These are phyloP conservation scores for Ormosia emarginata DNA, from an alignment of 306 rosid genomes.

Conservation along the genomic window DNA sequence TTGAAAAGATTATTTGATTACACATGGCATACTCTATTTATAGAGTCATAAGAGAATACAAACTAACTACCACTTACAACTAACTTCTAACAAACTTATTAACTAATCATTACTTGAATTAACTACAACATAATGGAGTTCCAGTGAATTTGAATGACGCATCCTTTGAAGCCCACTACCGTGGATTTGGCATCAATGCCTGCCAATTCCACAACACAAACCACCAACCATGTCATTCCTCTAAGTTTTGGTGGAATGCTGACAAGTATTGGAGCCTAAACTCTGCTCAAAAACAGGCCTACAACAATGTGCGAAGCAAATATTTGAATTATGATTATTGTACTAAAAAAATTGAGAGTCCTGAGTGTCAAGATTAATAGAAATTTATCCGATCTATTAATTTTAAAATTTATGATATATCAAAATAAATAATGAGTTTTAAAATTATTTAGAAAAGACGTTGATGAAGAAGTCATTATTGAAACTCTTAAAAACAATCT, in stretches of 20 bases:
- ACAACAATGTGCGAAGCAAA: conserved; percentile 14
- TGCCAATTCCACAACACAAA: not conserved
- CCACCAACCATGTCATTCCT: not conserved
- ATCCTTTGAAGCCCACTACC: conserved; percentile 21
- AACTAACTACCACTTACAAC: no score
- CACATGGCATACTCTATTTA: no score
- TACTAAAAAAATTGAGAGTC: not conserved
- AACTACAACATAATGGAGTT: not conserved
- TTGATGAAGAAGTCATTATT: no score
- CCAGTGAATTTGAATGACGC: conserved; percentile 17
- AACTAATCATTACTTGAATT: no score
- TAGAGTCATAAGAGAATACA: no score
- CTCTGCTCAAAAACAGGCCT: not conserved
- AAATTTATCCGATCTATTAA: no score
- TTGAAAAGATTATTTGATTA: no score
- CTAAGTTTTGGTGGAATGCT: conserved; percentile 20
- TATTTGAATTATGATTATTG: conserved; percentile 30
- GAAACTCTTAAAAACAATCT: no score
- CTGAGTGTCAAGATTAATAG: not conserved
- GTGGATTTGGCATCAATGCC: conserved; percentile 14
- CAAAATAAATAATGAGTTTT: no score
- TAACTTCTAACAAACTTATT: no score
- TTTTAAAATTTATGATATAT: no score
- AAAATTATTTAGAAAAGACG: no score
- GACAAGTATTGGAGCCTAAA: not conserved